Percentiles rank a stretch among this genome's conserved stretches.
phyloP scores from a whole-genome alignment of 1,284 basidiomycete species.

The Trametes versicolor region DNA sequence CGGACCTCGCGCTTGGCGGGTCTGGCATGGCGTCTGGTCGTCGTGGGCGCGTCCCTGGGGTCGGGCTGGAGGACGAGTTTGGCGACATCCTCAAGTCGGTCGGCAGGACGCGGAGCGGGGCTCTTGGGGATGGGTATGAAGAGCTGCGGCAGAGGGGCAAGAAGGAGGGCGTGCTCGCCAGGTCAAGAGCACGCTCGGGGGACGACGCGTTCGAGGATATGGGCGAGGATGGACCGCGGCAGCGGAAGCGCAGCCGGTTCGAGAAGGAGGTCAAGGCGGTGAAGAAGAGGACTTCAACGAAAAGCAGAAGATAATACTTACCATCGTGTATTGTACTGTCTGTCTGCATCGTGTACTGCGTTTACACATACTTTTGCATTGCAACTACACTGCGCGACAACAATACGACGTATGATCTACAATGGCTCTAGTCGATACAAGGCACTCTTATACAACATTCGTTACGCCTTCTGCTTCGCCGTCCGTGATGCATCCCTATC shows the following conservation, averaged over 20 bases:
- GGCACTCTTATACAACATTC: neutral
- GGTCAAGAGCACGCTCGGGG: constrained; percentile 55
- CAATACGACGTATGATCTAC: constrained; percentile 12
- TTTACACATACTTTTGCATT: neutral
- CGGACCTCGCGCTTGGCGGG: constrained; percentile 90
- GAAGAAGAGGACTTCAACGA: constrained; percentile 51
- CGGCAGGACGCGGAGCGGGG: constrained; percentile 54
- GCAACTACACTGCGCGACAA: neutral
- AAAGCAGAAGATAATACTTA: constrained; percentile 29
- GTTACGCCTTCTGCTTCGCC: neutral
- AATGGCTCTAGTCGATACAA: constrained; percentile 17
- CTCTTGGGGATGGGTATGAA: constrained; percentile 75
- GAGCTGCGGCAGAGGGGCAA: constrained; percentile 75
- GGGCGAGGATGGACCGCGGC: constrained; percentile 54
- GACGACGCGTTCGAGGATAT: constrained; percentile 53
- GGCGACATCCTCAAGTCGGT: constrained; percentile 78
- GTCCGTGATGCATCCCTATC: constrained; percentile 11
- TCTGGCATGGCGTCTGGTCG: constrained; percentile 60
- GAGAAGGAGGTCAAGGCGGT: constrained; percentile 74
- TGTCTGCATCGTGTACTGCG: neutral
- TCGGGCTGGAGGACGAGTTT: constrained; percentile 87
- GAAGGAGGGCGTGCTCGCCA: constrained; percentile 68
- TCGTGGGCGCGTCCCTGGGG: constrained; percentile 67
- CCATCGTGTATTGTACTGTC: neutral
- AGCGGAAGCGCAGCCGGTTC: constrained; percentile 78